These are phyloP conservation scores for Alternaria brassicae DNA, from an alignment of 2,329 filamentous ascomycete species.

Conservation along the genomic window DNA sequence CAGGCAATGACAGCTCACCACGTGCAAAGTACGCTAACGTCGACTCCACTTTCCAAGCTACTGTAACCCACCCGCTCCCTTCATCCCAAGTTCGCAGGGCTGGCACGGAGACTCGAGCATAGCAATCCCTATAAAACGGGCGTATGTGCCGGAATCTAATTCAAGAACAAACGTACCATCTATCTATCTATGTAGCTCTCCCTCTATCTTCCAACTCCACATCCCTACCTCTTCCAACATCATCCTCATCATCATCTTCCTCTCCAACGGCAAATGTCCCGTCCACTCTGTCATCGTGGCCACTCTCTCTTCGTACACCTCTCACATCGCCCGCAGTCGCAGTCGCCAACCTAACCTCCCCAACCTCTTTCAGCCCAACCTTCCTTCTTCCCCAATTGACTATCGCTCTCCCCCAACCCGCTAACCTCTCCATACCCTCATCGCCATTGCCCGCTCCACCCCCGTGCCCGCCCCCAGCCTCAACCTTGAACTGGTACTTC, in stretches of 20 bases:
- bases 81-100: conserved; percentile 4
- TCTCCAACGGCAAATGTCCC: conserved; percentile 17
- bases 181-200: conserved; percentile 29
- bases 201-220: conserved; percentile 12
- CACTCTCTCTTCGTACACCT: conserved; percentile 9
- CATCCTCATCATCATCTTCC: conserved; percentile 18
- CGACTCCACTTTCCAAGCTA: conserved; percentile 7
- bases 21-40: conserved; percentile 5
- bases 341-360: conserved; percentile 32
- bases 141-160: not conserved
- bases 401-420: conserved; percentile 23
- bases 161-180: conserved; percentile 1
- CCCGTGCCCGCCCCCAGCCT: conserved; percentile 59
- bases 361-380: conserved; percentile 24
- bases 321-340: not conserved
- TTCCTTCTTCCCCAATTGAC: conserved; percentile 32
- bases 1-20: conserved; percentile 15
- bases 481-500: conserved; percentile 96
- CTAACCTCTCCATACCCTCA: conserved; percentile 42
- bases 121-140: not conserved
- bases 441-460: conserved; percentile 22
- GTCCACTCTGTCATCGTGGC: not conserved
- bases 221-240: conserved; percentile 4
- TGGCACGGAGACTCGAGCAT: not conserved
- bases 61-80: conserved; percentile 9